Evolutionary conservation across 1,284 basidiomycete species (phyloP).

Genomic region (Takashimella koratensis): DNA sequence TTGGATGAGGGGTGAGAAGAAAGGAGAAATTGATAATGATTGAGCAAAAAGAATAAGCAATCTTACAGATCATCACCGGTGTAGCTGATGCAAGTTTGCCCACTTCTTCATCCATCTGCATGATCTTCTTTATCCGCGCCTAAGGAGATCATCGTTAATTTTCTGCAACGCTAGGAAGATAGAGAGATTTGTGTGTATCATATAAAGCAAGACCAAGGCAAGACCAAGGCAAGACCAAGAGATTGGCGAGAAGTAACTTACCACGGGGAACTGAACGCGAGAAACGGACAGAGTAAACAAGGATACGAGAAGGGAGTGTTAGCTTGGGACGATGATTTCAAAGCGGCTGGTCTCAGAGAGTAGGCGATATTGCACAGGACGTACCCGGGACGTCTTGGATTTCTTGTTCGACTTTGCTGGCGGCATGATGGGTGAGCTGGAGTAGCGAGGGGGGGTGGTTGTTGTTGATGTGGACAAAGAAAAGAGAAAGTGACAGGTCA

Average conservation of each 20-base stretch:
- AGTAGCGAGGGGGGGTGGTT: too few relatives aligned
- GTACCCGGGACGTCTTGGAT: constrained; percentile 36
- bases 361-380: too few relatives aligned
- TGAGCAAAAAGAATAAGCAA: background rate
- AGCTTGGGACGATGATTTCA: too few relatives aligned
- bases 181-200: background rate
- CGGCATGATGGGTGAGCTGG: constrained; percentile 12
- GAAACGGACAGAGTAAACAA: constrained; percentile 6
- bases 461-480: background rate
- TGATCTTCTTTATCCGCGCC: constrained; percentile 99
- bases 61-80: constrained; percentile 93
- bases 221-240: too few relatives aligned
- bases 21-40: background rate
- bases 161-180: background rate
- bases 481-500: too few relatives aligned
- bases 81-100: constrained; percentile 98
- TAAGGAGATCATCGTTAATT: constrained; percentile 5
- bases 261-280: constrained; percentile 40
- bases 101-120: constrained; percentile 99
- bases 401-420: constrained; percentile 24
- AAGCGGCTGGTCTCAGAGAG: too few relatives aligned
- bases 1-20: background rate
- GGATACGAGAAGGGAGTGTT: background rate
- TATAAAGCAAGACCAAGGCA: background rate
- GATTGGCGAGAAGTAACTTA: constrained; percentile 20